Evolutionary conservation across 345 rosid genomes (phyloP).

Genomic region (Hirschfeldia incana): DNA sequence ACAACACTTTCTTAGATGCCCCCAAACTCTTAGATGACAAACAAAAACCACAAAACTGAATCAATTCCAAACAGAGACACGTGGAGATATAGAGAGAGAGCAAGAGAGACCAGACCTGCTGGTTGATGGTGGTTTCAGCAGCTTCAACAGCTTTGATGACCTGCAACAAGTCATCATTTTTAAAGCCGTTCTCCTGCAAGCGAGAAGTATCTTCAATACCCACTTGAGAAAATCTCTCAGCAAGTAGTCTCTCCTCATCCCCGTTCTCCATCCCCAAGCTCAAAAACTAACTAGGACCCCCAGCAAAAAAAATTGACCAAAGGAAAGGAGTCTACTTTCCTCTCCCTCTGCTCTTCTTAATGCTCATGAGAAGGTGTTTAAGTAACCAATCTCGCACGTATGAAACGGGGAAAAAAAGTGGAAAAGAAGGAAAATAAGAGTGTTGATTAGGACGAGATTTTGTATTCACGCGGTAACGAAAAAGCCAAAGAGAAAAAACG

Average conservation of each 20-base stretch:
- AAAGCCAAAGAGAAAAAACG: background rate
- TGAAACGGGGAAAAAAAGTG: slow-evolving; percentile 7
- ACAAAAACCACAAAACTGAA: background rate
- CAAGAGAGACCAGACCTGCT: slow-evolving; percentile 52
- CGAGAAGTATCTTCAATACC: slow-evolving; percentile 39
- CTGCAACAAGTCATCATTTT: slow-evolving; percentile 64
- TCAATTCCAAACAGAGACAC: background rate
- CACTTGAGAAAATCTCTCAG: slow-evolving; percentile 52
- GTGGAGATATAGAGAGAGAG: background rate
- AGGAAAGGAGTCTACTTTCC: slow-evolving; percentile 24
- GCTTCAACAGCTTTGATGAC: slow-evolving; percentile 92
- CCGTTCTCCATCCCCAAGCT: slow-evolving; percentile 73
- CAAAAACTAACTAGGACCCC: slow-evolving; percentile 9
- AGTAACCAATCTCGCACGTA: slow-evolving; percentile 19
- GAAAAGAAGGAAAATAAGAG: background rate
- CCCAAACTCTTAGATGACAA: slow-evolving; percentile 9
- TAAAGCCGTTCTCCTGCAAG: slow-evolving; percentile 24
- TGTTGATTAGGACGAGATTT: slow-evolving; percentile 4
- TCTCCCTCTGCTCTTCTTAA: background rate
- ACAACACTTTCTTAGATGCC: background rate
- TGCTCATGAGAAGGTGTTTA: slow-evolving; percentile 1
- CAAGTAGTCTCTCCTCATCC: slow-evolving; percentile 54
- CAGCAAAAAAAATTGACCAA: too few species aligned
- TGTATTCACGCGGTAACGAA: background rate
- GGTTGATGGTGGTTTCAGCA: slow-evolving; percentile 82